Base-by-base conservation (phyloP, 2,329 filamentous ascomycete species). In the Chaetomiaceae sp. region DNA sequence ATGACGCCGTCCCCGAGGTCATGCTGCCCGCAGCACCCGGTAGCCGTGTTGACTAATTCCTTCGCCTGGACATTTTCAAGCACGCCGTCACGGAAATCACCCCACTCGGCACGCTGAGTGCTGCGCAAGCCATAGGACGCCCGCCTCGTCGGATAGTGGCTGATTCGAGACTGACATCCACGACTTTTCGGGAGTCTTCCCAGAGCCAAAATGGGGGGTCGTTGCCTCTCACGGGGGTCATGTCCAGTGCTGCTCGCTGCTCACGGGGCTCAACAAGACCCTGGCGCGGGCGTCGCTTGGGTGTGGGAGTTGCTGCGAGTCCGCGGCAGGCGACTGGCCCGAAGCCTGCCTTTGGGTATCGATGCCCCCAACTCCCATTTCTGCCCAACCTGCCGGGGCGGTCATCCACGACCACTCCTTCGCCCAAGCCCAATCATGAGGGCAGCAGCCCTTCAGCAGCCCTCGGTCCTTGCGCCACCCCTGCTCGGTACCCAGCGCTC, bases 311-410 rank as follows among this genome's bases (percentile, higher is more conserved):
- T 48, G 39, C 55, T 57, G 55, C 53, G 23, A 43, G 53, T 55
- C 51, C 47, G 53, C 52, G 57, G 54, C 55, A 57, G 47, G 40
- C 54, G 52, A 63, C 55, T 64, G 59, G 59, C 56, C 51, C n/a
- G 53, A 39, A 55, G 53, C 42, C 31, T 42, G 53, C 39, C 62
- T 61, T 68, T 66, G 66, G 67, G 66, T 65, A 67, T 53, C 60
- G 63, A 66, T 57, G 55, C 55, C 65, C 57, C 57, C 57, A 62
- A 53, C 58, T 61, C 36, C 62, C 66, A 60, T 69, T 65, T 62
- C 61, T 68, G 66, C 66, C 59, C 61, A 64, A 63, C 63, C 58
- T 64, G 53, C 58, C 59, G 61, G 58, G 62, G 61, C 63, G 55
- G 62, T 53, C 59, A 56, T 57, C 49, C 57, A 61, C 57, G 57